A percentile compares a stretch with the other conserved stretches of the same genome.
Evolutionary conservation across 1,284 basidiomycete genomes (phyloP).

Genomic region (Grifola frondosa): DNA sequence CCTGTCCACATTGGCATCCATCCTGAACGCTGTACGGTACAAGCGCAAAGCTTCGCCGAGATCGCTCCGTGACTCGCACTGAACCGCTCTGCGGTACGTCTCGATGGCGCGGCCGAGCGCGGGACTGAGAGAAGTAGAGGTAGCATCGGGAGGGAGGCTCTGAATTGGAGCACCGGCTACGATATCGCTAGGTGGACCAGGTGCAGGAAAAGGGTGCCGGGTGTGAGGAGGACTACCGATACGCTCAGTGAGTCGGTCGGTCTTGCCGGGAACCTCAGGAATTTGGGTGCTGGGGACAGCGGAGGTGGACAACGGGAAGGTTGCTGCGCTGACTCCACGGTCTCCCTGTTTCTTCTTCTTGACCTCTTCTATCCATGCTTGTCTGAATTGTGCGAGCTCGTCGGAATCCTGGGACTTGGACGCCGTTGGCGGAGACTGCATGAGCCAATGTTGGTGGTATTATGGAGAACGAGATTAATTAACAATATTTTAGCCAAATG

Average conservation of each 20-base stretch:
- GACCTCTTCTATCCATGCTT: constrained; percentile 74
- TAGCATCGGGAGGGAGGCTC: constrained; percentile 5
- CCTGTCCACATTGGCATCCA: constrained; percentile 69
- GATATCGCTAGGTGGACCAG: constrained; percentile 4
- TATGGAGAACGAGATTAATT: too few relatives aligned
- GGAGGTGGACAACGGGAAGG: background rate
- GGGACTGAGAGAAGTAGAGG: constrained; percentile 27
- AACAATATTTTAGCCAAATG: too few relatives aligned
- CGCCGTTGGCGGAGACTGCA: constrained; percentile 4
- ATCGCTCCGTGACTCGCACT: constrained; percentile 70
- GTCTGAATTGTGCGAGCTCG: constrained; percentile 68
- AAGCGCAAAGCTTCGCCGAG: constrained; percentile 72
- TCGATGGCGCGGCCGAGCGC: constrained; percentile 53
- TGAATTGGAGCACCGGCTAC: too few relatives aligned
- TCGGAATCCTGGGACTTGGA: constrained; percentile 32
- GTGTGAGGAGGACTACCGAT: background rate
- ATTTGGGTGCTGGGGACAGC: background rate
- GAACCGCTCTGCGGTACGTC: constrained; percentile 68
- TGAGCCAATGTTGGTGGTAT: too few relatives aligned
- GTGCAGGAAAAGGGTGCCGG: constrained; percentile 1
- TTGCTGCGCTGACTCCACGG: constrained; percentile 3
- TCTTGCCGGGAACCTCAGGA: constrained; percentile 1
- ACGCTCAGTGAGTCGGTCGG: background rate
- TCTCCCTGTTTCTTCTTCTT: constrained; percentile 36
- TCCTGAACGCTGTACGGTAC: constrained; percentile 78